A percentile compares a stretch with the other conserved stretches of the same genome.
Evolutionary conservation across 208 protist species (phyloP).

Genomic region (Angomonas deanei): DNA sequence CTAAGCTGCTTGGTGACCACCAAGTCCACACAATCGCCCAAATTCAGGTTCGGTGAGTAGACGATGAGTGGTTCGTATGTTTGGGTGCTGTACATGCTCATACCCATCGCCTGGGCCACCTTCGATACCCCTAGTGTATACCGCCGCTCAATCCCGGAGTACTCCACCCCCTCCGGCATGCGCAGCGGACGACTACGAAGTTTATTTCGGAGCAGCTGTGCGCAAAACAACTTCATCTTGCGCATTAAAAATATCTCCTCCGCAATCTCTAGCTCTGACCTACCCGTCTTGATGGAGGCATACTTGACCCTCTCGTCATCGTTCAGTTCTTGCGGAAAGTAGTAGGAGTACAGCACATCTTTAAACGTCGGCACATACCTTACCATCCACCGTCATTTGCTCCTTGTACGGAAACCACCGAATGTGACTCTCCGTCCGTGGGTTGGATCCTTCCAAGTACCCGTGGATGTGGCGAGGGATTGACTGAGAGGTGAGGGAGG

Average conservation of each 20-base stretch:
- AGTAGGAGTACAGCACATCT: slow-evolving; percentile 75
- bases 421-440: slow-evolving; percentile 56
- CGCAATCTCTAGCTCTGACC: slow-evolving; percentile 69
- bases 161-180: slow-evolving; percentile 78
- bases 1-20: slow-evolving; percentile 80
- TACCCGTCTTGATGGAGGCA: slow-evolving; percentile 64
- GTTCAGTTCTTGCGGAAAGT: slow-evolving; percentile 73
- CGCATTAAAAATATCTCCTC: slow-evolving; percentile 88
- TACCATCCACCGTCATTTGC: slow-evolving; percentile 75
- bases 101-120: slow-evolving; percentile 79
- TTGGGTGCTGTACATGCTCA: slow-evolving; percentile 80
- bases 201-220: slow-evolving; percentile 78
- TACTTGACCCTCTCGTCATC: slow-evolving; percentile 85
- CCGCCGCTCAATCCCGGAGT: slow-evolving; percentile 74
- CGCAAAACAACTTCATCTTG: slow-evolving; percentile 78
- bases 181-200: slow-evolving; percentile 60
- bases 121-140: slow-evolving; percentile 49
- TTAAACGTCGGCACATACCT: slow-evolving; percentile 71
- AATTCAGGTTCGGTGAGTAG: slow-evolving; percentile 67
- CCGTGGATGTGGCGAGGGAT: slow-evolving; percentile 86
- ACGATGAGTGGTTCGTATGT: slow-evolving; percentile 77
- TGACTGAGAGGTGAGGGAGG: slow-evolving; percentile 69
- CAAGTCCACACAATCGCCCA: slow-evolving; percentile 81
- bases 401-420: slow-evolving; percentile 88
- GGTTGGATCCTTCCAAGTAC: slow-evolving; percentile 70